Conservation (phyloP, 345 rosid genomes). For the Eucalyptus erythrocorys region DNA sequence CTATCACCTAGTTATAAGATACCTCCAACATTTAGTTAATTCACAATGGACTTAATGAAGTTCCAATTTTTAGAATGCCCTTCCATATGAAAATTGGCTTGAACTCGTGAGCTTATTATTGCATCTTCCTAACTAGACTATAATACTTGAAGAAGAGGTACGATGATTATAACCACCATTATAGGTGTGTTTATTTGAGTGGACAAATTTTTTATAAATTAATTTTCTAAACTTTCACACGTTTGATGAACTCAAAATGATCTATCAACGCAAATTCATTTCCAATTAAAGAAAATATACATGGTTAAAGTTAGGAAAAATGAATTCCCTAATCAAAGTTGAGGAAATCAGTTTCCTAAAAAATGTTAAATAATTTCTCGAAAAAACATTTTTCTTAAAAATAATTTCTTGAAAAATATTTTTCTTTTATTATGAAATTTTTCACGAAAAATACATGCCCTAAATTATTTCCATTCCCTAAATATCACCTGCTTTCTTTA, state of each 20-base stretch:
- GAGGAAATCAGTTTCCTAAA: background rate
- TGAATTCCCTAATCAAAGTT: background rate
- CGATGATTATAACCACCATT: no score
- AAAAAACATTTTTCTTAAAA: no score
- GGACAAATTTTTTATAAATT: no score
- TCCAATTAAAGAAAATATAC: accelerated
- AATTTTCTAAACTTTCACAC: background rate
- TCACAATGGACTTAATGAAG: background rate
- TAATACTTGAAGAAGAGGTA: background rate
- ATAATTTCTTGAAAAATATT: no score
- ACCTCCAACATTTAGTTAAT: no score
- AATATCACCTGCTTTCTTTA: background rate
- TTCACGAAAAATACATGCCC: background rate
- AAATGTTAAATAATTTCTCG: accelerated
- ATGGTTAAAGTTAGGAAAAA: no score
- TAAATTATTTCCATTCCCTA: background rate
- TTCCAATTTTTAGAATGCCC: accelerated
- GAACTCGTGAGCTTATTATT: accelerated
- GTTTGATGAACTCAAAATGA: no score
- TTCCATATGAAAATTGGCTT: background rate
- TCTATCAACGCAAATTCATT: background rate
- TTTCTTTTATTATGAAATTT: background rate
- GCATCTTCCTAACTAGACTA: background rate
- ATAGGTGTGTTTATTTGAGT: background rate
- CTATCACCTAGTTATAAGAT: no score